phyloP scores from a whole-genome alignment of 805 yeast genomes.

The Metschnikowia shivogae region DNA sequence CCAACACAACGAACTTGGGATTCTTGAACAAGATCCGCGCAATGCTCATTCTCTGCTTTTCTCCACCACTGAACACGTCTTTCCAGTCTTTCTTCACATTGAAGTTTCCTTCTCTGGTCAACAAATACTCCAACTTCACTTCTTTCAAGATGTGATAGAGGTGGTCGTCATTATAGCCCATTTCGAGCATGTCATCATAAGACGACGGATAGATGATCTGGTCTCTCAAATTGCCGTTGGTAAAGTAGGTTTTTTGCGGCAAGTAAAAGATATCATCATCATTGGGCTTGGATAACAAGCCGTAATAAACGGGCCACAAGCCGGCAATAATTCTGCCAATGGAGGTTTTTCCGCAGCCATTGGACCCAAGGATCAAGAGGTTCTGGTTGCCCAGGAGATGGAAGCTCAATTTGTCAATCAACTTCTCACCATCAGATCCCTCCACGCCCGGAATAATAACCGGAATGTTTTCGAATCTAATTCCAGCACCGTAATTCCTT shows the following conservation, averaged over 20 bases:
- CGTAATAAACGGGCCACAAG: slow-evolving; percentile 86
- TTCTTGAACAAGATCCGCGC: slow-evolving; percentile 79
- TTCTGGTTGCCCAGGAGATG: slow-evolving; percentile 59
- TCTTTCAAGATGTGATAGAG: slow-evolving; percentile 63
- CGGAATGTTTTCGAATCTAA: slow-evolving; percentile 78
- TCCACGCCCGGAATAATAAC: slow-evolving; percentile 68
- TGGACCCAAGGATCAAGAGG: slow-evolving; percentile 76
- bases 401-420: slow-evolving; percentile 58
- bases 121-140: slow-evolving; percentile 76
- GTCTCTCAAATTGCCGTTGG: slow-evolving; percentile 80
- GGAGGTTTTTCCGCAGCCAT: slow-evolving; percentile 88
- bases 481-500: slow-evolving; percentile 62
- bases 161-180: slow-evolving; percentile 67
- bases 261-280: slow-evolving; percentile 67
- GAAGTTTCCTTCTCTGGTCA: slow-evolving; percentile 59
- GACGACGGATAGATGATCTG: slow-evolving; percentile 86
- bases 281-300: slow-evolving; percentile 74
- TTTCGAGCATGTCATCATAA: slow-evolving; percentile 68
- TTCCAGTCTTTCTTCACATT: slow-evolving; percentile 71
- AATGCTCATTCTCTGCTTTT: slow-evolving; percentile 83
- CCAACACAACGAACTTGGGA: slow-evolving; percentile 79
- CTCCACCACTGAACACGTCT: slow-evolving; percentile 95
- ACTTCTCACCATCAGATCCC: slow-evolving; percentile 57
- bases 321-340: slow-evolving; percentile 81
- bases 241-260: slow-evolving; percentile 84